Base-by-base conservation (phyloP, 2,329 filamentous ascomycete species). In the Plenodomus tracheiphilus region DNA sequence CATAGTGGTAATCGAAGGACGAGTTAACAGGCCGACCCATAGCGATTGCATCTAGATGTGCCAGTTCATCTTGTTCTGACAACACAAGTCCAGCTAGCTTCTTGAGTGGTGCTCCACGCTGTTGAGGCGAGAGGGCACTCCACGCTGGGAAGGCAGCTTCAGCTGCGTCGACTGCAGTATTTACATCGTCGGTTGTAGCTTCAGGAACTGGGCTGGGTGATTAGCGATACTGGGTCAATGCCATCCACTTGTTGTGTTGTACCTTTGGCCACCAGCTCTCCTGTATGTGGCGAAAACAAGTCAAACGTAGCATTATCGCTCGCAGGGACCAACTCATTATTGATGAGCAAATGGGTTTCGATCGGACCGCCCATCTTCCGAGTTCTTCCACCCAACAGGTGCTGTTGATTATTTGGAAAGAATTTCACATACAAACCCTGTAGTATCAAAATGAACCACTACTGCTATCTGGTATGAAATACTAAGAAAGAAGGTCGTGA, bases 121-220 rank as follows among this genome's bases (percentile, higher is more conserved):
- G 6, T 32, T 32, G 28, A 8, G 28, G 28, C 28, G 28, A 32
- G 28, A 32, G 28, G 28, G 28, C 8, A 15, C 28, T 68, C 77
- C 78, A 78, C 17, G 56, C 66, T 9, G 73, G 73, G 49, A 79
- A 80, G 0, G 79, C 80, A 4, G 72, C 73, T 39, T 79, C 73
- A 1, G 79, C 79, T 4, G 77, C 76, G 9, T 69, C 72, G 4
- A 82, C 78, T 2, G 79, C 79, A 4, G 64, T 62, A 43, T 82
- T 74, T 22, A 79, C 76, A 59, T 68, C 63, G 28, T 17, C 16
- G 28, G 15, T 32, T 32, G 59, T 60, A 32, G 57, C 57, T 49
- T 60, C 57, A 22, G 62, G 49, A 40, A 62, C 62, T 64, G 42
- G 34, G 32, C 9, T 18, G 20, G 16, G 2, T 32, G 11, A 39